Evolutionary conservation across 179 eudicot species (phyloP).

Genomic region (Nepenthes alata): DNA sequence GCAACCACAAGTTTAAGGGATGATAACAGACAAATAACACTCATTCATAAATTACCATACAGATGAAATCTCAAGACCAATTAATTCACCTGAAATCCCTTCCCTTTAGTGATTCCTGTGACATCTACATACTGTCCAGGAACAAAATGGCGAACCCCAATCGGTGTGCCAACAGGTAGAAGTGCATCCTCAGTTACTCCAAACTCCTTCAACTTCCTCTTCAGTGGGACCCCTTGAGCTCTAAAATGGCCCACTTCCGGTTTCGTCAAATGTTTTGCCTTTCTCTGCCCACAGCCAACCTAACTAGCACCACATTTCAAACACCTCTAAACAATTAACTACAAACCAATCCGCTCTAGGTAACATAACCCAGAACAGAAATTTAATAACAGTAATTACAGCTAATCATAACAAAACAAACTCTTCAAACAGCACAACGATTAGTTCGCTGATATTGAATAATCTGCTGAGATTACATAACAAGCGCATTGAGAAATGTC

Average conservation of each 20-base stretch:
- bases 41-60: background rate
- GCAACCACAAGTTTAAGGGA: background rate
- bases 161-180: conserved; percentile 67
- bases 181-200: conserved; percentile 86
- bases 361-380: background rate
- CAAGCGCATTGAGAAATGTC: too few relatives aligned
- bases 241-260: conserved; percentile 97
- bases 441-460: too few relatives aligned
- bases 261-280: conserved; percentile 79
- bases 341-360: background rate
- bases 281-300: conserved; percentile 95
- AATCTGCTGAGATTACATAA: too few relatives aligned
- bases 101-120: conserved; percentile 86
- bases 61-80: conserved; percentile 2
- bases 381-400: too few relatives aligned
- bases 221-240: conserved; percentile 97
- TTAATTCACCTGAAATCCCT: conserved; percentile 83
- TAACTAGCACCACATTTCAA: conserved; percentile 28
- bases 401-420: too few relatives aligned
- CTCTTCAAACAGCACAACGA: too few relatives aligned
- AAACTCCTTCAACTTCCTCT: conserved; percentile 88
- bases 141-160: conserved; percentile 87
- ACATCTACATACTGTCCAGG: conserved; percentile 92
- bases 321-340: background rate
- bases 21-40: background rate